Conservation (phyloP, 1,139 yeast species). For the Suhomyces wounanorum region DNA sequence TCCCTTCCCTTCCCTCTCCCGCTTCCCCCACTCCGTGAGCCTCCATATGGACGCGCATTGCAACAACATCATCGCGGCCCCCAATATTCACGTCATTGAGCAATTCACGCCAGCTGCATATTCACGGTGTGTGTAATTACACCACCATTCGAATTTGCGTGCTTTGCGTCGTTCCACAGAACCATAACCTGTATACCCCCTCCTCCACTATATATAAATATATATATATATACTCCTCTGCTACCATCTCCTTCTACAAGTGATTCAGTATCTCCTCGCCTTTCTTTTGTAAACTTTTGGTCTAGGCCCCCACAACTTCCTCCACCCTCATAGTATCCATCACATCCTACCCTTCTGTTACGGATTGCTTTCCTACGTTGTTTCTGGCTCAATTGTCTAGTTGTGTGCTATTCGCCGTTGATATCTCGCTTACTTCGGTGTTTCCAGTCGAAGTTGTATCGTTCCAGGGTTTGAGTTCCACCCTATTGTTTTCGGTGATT, state of each 20-base stretch:
- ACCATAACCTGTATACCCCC: not conserved
- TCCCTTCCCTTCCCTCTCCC: not conserved
- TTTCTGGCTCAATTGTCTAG: not conserved
- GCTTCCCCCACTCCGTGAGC: not conserved
- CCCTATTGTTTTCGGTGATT: not conserved
- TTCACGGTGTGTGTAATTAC: slow-evolving; percentile 3
- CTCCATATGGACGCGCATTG: not conserved
- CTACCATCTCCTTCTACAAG: not conserved
- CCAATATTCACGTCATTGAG: slow-evolving; percentile 4
- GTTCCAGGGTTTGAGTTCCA: not conserved
- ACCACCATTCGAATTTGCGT: slow-evolving; percentile 1
- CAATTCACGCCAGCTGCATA: slow-evolving; percentile 8
- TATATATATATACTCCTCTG: not conserved
- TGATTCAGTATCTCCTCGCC: not conserved
- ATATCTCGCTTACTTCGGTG: too few relatives aligned
- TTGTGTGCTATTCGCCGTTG: not conserved
- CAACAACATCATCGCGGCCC: slow-evolving; percentile 5
- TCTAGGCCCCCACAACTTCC: not conserved
- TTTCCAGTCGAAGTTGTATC: not conserved
- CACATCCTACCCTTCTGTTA: too few relatives aligned
- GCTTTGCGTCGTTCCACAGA: not conserved
- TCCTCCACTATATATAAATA: too few relatives aligned
- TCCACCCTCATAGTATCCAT: too few relatives aligned
- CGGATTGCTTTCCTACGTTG: not conserved
- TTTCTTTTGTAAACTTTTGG: not conserved